Evolutionary conservation across 2,329 filamentous ascomycete genomes (phyloP).

Genomic region (Pezicula rhizophila): DNA sequence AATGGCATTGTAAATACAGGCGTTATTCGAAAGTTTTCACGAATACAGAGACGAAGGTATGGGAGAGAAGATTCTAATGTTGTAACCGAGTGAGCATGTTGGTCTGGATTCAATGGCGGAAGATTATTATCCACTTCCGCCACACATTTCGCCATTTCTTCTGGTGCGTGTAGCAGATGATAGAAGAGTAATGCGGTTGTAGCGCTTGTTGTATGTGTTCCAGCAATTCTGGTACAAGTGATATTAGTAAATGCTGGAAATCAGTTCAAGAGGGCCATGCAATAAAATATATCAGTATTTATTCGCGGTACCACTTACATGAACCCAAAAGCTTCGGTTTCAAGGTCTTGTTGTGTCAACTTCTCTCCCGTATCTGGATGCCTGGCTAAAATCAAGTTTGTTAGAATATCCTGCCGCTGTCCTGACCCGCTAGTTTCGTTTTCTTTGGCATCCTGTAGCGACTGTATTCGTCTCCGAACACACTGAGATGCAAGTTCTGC

Average conservation of each 20-base stretch:
- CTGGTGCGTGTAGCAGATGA: constrained; percentile 27
- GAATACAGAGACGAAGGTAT: constrained; percentile 24
- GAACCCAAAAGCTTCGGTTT: constrained; percentile 32
- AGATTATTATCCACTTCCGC: constrained; percentile 16
- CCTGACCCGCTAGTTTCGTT: constrained; percentile 1
- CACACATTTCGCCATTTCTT: constrained; percentile 16
- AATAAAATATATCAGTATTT: neutral
- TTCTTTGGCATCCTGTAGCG: constrained; percentile 5
- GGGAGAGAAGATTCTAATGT: constrained; percentile 21
- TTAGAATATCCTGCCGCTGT: constrained; percentile 27
- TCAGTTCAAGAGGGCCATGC: neutral
- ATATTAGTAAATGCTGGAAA: neutral
- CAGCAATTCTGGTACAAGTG: constrained; percentile 22
- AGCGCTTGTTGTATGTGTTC: constrained; percentile 28
- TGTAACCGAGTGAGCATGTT: constrained; percentile 19
- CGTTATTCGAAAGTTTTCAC: constrained; percentile 29
- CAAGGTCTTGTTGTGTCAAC: constrained; percentile 25
- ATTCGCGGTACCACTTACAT: constrained; percentile 21
- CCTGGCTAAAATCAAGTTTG: constrained; percentile 30
- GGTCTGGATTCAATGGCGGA: neutral
- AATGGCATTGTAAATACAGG: constrained; percentile 31
- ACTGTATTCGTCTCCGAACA: constrained; percentile 4
- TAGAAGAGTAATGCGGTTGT: constrained; percentile 27
- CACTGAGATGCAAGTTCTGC: constrained; percentile 14
- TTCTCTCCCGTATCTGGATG: constrained; percentile 30